phyloP scores from a whole-genome alignment of 2,329 filamentous ascomycete genomes.

The Trichoderma atrobrunneum region DNA sequence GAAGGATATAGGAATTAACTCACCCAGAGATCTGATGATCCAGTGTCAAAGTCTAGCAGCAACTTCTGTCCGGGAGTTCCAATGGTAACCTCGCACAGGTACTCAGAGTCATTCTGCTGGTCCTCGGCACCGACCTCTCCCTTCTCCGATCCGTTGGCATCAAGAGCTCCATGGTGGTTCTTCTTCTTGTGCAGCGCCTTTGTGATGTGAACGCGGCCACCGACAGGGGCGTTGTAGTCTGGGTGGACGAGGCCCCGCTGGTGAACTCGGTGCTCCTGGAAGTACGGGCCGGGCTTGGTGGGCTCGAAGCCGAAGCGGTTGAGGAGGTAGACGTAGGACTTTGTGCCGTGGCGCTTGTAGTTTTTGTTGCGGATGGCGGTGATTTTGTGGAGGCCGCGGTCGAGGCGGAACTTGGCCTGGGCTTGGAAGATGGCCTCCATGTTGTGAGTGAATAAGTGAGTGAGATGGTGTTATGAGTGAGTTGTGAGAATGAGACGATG shows the following conservation, averaged over 20 bases:
- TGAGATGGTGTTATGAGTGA: background rate
- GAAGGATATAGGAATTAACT: background rate
- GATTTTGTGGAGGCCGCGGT: constrained; percentile 8
- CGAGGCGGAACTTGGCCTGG: constrained; percentile 5
- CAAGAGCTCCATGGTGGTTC: background rate
- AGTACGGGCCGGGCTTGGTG: constrained; percentile 13
- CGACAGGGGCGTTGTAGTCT: background rate
- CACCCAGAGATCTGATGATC: constrained; percentile 33
- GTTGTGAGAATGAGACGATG: background rate
- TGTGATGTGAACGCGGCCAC: background rate
- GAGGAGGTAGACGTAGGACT: constrained; percentile 14
- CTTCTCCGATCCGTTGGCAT: background rate
- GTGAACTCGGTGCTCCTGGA: background rate
- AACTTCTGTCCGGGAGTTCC: constrained; percentile 24
- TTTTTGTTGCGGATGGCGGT: constrained; percentile 8
- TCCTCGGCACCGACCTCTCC: constrained; percentile 3
- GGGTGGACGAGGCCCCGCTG: constrained; percentile 6
- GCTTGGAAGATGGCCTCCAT: constrained; percentile 9
- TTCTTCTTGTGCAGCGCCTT: background rate
- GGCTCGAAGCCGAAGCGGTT: constrained; percentile 14
- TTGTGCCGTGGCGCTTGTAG: constrained; percentile 14
- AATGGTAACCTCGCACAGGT: constrained; percentile 22
- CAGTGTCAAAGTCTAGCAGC: constrained; percentile 25
- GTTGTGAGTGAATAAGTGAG: background rate
- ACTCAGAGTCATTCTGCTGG: constrained; percentile 23